Percentiles rank a stretch among this genome's conserved stretches.
Conservation (phyloP, 805 yeast genomes). For the Lipomyces yamadae region DNA sequence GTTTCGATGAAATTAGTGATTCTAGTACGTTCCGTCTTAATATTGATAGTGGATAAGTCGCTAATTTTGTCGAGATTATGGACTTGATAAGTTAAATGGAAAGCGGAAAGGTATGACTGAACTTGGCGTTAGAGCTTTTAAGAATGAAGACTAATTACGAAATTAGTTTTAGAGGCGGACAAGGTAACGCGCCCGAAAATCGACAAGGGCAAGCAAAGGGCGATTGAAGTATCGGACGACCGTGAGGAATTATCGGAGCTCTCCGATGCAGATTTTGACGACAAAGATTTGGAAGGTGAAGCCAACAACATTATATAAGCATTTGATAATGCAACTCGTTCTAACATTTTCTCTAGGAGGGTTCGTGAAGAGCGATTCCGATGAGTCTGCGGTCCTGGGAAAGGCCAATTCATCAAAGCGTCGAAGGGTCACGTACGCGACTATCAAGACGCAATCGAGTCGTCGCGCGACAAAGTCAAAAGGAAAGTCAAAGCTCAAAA, state of each 20-base stretch:
- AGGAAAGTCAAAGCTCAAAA: background rate
- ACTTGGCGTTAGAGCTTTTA: background rate
- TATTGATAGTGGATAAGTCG: background rate
- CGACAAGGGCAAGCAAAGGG: conserved; percentile 9
- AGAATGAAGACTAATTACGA: background rate
- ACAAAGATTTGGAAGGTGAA: conserved; percentile 12
- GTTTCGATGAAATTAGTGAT: conserved; percentile 4
- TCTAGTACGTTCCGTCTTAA: conserved; percentile 16
- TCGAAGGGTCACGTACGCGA: conserved; percentile 3
- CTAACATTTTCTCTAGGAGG: conserved; percentile 7
- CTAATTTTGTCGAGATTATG: background rate
- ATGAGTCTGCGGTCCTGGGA: conserved; percentile 22
- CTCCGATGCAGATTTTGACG: conserved; percentile 2
- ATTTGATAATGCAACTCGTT: background rate
- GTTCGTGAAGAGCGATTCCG: conserved; percentile 24
- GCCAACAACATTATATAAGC: background rate
- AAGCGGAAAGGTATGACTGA: conserved; percentile 8
- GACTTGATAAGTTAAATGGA: background rate
- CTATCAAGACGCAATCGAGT: background rate
- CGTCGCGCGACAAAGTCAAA: background rate
- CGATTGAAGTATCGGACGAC: background rate
- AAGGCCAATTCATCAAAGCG: background rate
- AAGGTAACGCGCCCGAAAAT: background rate
- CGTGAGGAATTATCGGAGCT: conserved; percentile 5
- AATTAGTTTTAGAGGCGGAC: background rate